Percentiles rank a stretch among this genome's conserved stretches.
Evolutionary conservation across 257 asterid species (phyloP).

Genomic region (Capsicum pubescens): DNA sequence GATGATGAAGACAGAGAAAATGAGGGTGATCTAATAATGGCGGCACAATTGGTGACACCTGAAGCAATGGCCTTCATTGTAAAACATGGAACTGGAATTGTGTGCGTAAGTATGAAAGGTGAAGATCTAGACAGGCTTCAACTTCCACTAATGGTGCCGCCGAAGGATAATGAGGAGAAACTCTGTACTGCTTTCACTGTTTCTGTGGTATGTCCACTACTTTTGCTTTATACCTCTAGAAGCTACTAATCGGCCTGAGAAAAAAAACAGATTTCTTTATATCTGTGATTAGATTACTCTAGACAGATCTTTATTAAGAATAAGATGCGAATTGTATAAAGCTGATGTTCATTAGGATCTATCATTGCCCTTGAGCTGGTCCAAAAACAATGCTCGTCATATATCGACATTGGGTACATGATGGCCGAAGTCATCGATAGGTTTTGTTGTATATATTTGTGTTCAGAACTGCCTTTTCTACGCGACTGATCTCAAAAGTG

Average conservation of each 20-base stretch:
- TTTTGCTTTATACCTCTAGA: not conserved
- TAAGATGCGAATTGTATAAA: not conserved
- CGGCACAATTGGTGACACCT: constrained; percentile 87
- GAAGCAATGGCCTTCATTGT: constrained; percentile 99
- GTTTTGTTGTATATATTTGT: not conserved
- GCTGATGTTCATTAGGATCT: not conserved
- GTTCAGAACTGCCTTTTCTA: not conserved
- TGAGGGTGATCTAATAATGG: constrained; percentile 98
- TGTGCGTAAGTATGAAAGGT: constrained; percentile 93
- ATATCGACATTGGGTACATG: constrained; percentile 7
- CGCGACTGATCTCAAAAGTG: not conserved
- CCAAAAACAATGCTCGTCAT: not conserved
- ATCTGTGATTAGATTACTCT: not conserved
- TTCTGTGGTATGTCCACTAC: constrained; percentile 72
- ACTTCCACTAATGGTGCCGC: constrained; percentile 92
- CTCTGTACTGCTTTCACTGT: constrained; percentile 91
- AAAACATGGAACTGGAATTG: constrained; percentile 97
- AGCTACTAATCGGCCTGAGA: not conserved
- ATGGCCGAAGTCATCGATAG: not conserved
- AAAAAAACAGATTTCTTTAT: not conserved
- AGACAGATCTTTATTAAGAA: not conserved
- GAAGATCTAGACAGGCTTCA: constrained; percentile 83
- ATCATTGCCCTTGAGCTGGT: not conserved
- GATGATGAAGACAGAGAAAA: constrained; percentile 99
- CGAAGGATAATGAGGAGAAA: constrained; percentile 91